Evolutionary conservation across 805 yeast genomes (phyloP), one percentile per base, ranked within the genome.

Genomic region (Candida coquimbonensis): DNA sequence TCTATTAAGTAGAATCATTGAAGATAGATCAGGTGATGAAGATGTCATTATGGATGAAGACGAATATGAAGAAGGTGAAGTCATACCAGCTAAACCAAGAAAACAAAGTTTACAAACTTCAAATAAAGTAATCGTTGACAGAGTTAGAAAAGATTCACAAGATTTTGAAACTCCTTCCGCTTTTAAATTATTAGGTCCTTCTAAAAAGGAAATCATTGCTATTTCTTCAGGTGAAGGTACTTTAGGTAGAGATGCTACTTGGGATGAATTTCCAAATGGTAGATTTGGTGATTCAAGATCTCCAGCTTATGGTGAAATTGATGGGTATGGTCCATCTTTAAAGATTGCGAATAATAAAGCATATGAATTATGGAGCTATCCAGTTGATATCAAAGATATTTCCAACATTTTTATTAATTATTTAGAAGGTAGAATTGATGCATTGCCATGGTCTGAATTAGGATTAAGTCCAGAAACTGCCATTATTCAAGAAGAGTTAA

Each of bases 261-360:
- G 98, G 98, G 98, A 90, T 69, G 98, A 90, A 59, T 90, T 87
- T 65, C 93, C 96, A 26, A 88, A 90, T 65, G 96, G 97, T 61
- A 76, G 98, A 68, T 88, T 87, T 64, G 95, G 97, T 68, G 96
- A 89, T 66, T 86, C 96, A 0, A 74, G 93, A 57, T 87, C 96
- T 32, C 96, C 97, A 17, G 98, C 98, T 1, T 91, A 86, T 65
- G 99, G 98, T 70, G 97, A 91, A 67, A 87, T 91, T 56, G 97
- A 90, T 63, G 98, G 98, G 29, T 93, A 91, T 63, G 98, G 98
- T 2, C 96, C 97, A 0, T 78, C 85, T 3, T 75, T 93, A 56
- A 90, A 90, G 59, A 81, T 87, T 5, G 75, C 83, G 8, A 74
- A 80, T 12, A 72, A 75, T 34, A 78, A 74, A 57, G 95, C 95